Evolutionary conservation across 306 rosid species (phyloP).

Genomic region (Comarum palustre): DNA sequence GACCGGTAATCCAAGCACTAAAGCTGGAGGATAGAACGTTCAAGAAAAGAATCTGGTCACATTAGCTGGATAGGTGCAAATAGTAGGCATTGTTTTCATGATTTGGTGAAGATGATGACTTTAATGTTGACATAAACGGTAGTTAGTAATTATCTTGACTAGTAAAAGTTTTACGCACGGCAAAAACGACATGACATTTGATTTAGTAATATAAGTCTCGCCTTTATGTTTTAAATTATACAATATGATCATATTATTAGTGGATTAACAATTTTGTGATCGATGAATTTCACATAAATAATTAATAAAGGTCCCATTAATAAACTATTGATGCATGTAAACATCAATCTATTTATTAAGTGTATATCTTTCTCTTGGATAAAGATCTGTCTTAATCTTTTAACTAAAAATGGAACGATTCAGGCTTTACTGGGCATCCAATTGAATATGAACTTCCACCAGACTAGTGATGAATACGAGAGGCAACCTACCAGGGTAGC

Average conservation of each 20-base stretch:
- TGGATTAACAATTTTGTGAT: no score
- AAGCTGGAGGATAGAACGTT: conserved; percentile 12
- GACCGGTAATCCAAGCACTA: conserved; percentile 30
- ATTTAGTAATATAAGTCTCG: background rate
- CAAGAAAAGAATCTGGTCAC: background rate
- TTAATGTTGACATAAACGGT: background rate
- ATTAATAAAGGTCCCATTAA: no score
- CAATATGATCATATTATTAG: no score
- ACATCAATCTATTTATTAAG: background rate
- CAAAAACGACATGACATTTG: no score
- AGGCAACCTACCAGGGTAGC: background rate
- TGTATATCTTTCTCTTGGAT: background rate
- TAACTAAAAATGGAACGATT: background rate
- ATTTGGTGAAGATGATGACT: background rate
- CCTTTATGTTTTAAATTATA: background rate
- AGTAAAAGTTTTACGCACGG: no score
- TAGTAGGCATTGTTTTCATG: background rate
- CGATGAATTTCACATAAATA: no score
- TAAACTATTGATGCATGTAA: background rate
- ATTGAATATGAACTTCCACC: background rate
- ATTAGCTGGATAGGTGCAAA: conserved; percentile 1
- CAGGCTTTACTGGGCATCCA: background rate
- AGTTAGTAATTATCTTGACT: background rate
- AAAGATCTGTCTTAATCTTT: background rate
- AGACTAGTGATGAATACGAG: background rate